phyloP scores from a whole-genome alignment of 371 early-diverging fungal species.

The Rhizopus stolonifer region DNA sequence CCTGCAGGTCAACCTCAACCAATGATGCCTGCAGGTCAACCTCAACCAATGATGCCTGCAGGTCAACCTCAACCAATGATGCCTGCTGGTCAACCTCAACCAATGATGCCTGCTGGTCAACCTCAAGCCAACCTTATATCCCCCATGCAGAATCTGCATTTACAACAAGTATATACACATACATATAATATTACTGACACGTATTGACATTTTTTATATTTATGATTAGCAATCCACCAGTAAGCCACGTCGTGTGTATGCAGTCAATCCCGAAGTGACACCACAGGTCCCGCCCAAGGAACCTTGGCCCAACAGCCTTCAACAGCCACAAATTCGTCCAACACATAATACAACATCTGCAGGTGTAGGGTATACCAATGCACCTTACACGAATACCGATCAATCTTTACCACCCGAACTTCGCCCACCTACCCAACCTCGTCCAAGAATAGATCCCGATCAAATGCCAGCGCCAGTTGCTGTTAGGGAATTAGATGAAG shows the following conservation, averaged over 20 bases:
- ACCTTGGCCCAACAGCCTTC: conserved; percentile 15
- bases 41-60: not conserved
- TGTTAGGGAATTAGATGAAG: conserved; percentile 85
- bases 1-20: not conserved
- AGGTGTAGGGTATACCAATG: conserved; percentile 38
- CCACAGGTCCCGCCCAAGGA: conserved; percentile 6
- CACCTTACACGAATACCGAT: conserved; percentile 30
- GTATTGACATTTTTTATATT: too few relatives aligned
- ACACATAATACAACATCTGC: conserved; percentile 26
- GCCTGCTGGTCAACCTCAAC: not conserved
- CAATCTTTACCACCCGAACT: conserved; percentile 41
- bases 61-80: not conserved
- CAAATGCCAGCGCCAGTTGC: conserved; percentile 93
- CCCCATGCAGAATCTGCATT: conserved; percentile 38
- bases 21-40: too few relatives aligned
- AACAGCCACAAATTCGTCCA: conserved; percentile 1
- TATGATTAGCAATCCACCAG: conserved; percentile 4
- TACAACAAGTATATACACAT: conserved; percentile 20
- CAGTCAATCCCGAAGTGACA: conserved; percentile 30
- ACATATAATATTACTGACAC: too few relatives aligned
- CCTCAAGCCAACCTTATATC: conserved; percentile 11
- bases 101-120: too few relatives aligned
- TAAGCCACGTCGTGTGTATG: conserved; percentile 43
- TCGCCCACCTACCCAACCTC: conserved; percentile 50
- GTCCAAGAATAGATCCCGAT: conserved; percentile 87